Evolutionary conservation across 192 early-diverging fungal species (phyloP), one percentile per base, ranked within the genome.

Genomic region (Lunasporangiospora selenospora): DNA sequence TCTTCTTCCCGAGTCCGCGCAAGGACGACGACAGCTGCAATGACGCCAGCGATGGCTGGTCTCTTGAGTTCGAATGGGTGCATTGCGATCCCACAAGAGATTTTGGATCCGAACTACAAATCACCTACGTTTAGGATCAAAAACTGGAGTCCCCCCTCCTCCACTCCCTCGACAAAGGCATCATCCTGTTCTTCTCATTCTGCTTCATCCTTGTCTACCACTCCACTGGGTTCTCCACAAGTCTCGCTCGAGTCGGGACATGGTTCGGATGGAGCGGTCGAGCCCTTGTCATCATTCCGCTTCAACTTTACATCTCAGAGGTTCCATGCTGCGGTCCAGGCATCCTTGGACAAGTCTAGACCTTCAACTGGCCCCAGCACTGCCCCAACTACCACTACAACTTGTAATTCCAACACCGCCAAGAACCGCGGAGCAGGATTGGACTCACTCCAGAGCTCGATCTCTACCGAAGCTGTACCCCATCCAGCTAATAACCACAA

Each of bases 11-110:
- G 45, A 47, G 45, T 18, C n/a, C 4, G 26, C 6, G 11, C 27
- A 42, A 26, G 21, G 21, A 19, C 0, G 16, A 27, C 46, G 52
- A 9, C 63, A 52, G 34, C 18, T 43, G 39, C 46, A 34, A 29
- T n/a, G 19, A n/a, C 4, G 7, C 19, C 27, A 36, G 43, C 3
- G 31, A 1, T 8, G 37, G 11, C 13, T 37, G 39, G 36, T 39
- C 38, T 3, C 1, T 48, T 61, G 0, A 53, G 60, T 12, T 27
- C 51, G 3, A 26, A 23, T 6, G 18, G 39, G 8, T 38, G 46
- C 39, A 53, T 73, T 18, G 47, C 41, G 27, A 73, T 73, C 21
- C 69, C 69, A n/a, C 69, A 63, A 43, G 69, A 73, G 49, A 73
- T 73, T 13, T 19, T 73, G 55, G 69, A 73, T 26, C 69, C 69